Base-by-base conservation (phyloP, 192 early-diverging fungal species). In the Entomortierella beljakovae region DNA sequence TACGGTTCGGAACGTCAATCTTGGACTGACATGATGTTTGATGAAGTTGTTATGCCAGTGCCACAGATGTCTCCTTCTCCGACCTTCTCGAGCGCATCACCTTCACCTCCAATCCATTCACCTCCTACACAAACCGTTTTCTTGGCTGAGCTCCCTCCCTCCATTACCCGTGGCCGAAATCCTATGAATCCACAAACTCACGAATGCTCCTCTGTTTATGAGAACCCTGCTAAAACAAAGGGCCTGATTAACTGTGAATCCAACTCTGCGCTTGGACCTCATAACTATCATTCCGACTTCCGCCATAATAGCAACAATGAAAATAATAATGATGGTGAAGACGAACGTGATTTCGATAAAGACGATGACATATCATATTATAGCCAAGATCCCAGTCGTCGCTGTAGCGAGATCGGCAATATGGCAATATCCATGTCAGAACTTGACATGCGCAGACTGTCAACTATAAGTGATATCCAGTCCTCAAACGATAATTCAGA, bases 11-110 rank as follows among this genome's bases (percentile, higher is more conserved):
- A 59, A 11, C 70, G 52, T 6, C 53, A 64, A 28, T 40, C 75
- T 16, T 66, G 75, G 75, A 23, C 61, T 9, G 43, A 64, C 54
- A 35, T 50, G 5, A 62, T 63, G 65, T 61, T 79, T 58, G 68
- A 70, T 25, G 67, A 60, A 6, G 43, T 25, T 11, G 1, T 51
- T 15, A 53, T 64, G 68, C 40, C 62, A 16, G 64, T 79, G 75
- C 56, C 67, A 2, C 61, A 68, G 33, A 61, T 70, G 55, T 70
- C 75, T 31, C 53, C 58, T 15, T 76, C 65, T 0, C 62, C 67
- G 0, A 54, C 66, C 46, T 54, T 43, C 6, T 43, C 66, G 10
- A 51, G 55, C 40, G 34, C 61, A 16, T 56, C 66, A 13, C 68
- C 57, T n/a, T 74, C 71, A 2, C 71, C 63, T 34, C 68, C 62